Evolutionary conservation across 139 green algal species (phyloP).

Genomic region (Chlorella sp.): DNA sequence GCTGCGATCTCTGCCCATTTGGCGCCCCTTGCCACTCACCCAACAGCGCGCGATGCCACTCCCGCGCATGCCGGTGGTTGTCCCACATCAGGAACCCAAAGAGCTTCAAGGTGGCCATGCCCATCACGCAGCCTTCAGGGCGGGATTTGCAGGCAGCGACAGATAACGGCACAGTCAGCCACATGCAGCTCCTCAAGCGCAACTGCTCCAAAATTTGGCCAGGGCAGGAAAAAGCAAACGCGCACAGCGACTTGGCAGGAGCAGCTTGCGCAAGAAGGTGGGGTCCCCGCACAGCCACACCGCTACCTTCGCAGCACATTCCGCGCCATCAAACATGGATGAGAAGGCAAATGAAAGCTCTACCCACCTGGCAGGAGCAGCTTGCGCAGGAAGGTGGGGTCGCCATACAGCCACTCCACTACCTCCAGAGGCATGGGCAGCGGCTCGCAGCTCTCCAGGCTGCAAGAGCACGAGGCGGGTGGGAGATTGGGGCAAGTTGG

Average conservation of each 20-base stretch:
- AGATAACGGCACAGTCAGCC: too few species aligned
- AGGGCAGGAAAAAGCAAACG: too few species aligned
- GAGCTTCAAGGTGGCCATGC: neutral
- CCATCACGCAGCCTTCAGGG: slow-evolving; percentile 5
- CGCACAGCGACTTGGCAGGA: neutral
- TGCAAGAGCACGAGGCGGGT: neutral
- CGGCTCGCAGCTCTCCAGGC: neutral
- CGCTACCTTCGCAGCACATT: neutral
- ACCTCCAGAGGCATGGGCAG: neutral
- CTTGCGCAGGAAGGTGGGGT: slow-evolving; percentile 4
- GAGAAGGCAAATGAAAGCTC: neutral
- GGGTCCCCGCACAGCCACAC: slow-evolving; percentile 29
- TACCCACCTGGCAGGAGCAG: slow-evolving; percentile 6
- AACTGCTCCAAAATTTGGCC: too few species aligned
- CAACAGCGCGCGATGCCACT: neutral
- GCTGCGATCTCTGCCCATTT: too few species aligned
- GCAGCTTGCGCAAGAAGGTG: neutral
- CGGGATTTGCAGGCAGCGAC: too few species aligned
- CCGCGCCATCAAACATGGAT: neutral
- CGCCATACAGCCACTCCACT: slow-evolving; percentile 25
- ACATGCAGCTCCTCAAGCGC: too few species aligned
- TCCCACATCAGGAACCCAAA: slow-evolving; percentile 3
- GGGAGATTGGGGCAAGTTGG: too few species aligned
- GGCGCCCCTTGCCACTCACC: too few species aligned
- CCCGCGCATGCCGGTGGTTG: neutral